Base-by-base conservation (phyloP, 257 asterid species). In the Ballota nigra region DNA sequence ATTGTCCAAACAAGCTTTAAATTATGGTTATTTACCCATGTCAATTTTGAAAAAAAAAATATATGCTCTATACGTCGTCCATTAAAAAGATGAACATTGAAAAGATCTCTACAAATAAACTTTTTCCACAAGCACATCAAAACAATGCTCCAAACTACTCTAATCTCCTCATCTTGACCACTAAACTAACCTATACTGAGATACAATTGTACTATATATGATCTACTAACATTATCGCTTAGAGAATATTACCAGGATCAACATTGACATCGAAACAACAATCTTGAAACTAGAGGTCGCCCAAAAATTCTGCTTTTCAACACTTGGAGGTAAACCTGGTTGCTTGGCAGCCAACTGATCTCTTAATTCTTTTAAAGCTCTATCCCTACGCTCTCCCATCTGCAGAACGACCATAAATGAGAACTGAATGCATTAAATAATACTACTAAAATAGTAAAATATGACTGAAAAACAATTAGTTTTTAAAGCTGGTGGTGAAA, bases 381-480 rank as follows among this genome's bases (percentile, higher is more conserved):
- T 86, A 53, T 89, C 89, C 55, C 91, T 78, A 12, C 89, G 79
- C 66, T 87, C 97, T 63, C 95, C 97, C 92, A 83, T 86, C 97
- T 89, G 84, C 36, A 19, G 11, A 73, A 61, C 55, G 69, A 16
- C 20, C 1, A 22, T 9, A 59, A 2, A 15, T 40, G 11, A 18
- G 8, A 59, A 66, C 5, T 43, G 34, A 26, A 7, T 15, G 41
- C 45, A 6, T 15, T 31, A 0, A 51, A 61, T 65, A 66, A 55
- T 65, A 19, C 34, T 40, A n/a, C n/a, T n/a, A n/a, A n/a, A n/a
- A n/a, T n/a, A n/a, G n/a, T n/a, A 31, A 55, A 22, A 45, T 66
- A 5, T 18, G 52, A n/a, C 26, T 12, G 4, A 61, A 19, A 43
- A 58, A 26, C 2, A 33, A 20, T 66, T 52, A 18, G 6, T 18